These are phyloP conservation scores for Mikania micrantha DNA, from an alignment of 129 eudicot genomes.

Conservation along the genomic window DNA sequence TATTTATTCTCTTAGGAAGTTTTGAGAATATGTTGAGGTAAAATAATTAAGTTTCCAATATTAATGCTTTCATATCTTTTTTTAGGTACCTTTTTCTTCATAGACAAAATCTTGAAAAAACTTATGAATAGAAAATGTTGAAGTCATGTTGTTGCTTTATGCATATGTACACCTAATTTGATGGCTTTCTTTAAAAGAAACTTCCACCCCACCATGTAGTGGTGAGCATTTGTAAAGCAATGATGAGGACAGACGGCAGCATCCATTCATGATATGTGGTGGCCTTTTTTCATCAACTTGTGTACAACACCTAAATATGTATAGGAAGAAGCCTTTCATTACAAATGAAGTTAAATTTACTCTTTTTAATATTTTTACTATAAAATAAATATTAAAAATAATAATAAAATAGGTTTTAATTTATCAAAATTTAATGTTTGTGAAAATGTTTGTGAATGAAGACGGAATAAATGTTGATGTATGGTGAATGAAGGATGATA, in stretches of 20 bases:
- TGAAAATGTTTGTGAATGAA: too few species aligned
- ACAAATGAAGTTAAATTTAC: neutral
- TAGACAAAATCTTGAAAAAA: neutral
- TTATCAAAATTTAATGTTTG: too few species aligned
- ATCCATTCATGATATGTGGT: conserved; percentile 22
- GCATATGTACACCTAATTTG: conserved; percentile 20
- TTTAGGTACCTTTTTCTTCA: neutral
- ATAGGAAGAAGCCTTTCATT: neutral
- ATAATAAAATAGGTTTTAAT: too few species aligned
- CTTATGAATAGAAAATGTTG: neutral
- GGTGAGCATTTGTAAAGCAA: conserved; percentile 22
- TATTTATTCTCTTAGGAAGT: neutral
- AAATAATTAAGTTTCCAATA: neutral
- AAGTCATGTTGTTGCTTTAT: neutral
- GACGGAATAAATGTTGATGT: too few species aligned
- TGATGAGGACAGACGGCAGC: conserved; percentile 15
- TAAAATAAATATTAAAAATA: too few species aligned
- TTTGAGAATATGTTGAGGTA: neutral
- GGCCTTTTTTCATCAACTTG: conserved; percentile 16
- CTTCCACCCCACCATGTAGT: conserved; percentile 16
- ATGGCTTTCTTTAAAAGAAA: neutral
- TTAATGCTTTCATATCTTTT: neutral
- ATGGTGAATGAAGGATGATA: too few species aligned
- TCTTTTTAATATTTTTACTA: too few species aligned
- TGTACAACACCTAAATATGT: conserved; percentile 6